These are phyloP conservation scores for Penicillium antarcticum DNA, from an alignment of 495 filamentous ascomycete genomes.

Conservation along the genomic window DNA sequence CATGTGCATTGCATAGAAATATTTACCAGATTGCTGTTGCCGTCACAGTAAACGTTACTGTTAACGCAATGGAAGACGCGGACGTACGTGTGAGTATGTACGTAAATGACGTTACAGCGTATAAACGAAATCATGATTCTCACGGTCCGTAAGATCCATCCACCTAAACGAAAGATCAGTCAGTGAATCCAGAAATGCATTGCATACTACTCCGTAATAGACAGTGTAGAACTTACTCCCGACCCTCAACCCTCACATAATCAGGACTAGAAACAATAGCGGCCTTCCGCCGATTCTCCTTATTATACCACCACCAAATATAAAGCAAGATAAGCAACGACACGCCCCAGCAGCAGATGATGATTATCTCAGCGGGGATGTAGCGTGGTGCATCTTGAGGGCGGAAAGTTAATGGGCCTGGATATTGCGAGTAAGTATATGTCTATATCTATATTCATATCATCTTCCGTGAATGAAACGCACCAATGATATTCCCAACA, in stretches of 20 bases:
- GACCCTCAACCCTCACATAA: slow-evolving; percentile 65
- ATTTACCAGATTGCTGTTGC: too few species aligned
- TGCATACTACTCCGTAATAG: too few species aligned
- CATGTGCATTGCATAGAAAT: too few species aligned
- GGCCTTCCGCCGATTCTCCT: slow-evolving; percentile 60
- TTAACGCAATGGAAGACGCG: too few species aligned
- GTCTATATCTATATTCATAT: too few species aligned
- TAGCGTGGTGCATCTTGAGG: slow-evolving; percentile 58
- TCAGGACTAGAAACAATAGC: slow-evolving; percentile 46
- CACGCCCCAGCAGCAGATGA: slow-evolving; percentile 60
- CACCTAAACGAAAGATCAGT: slow-evolving; percentile 22
- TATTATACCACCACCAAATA: slow-evolving; percentile 59
- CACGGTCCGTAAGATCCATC: slow-evolving; percentile 54
- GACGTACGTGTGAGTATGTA: too few species aligned
- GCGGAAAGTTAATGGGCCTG: slow-evolving; percentile 56
- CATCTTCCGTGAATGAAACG: too few species aligned
- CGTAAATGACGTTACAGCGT: slow-evolving; percentile 9
- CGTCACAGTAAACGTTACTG: too few species aligned
- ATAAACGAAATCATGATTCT: slow-evolving; percentile 43
- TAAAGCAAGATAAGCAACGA: slow-evolving; percentile 55
- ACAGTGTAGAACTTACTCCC: slow-evolving; percentile 47
- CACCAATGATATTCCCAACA: slow-evolving; percentile 41
- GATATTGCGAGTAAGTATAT: neutral
- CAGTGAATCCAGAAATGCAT: neutral
- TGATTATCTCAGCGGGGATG: slow-evolving; percentile 64